phyloP scores from a whole-genome alignment of 140 eudicot species.

The Oenanthe javanica region DNA sequence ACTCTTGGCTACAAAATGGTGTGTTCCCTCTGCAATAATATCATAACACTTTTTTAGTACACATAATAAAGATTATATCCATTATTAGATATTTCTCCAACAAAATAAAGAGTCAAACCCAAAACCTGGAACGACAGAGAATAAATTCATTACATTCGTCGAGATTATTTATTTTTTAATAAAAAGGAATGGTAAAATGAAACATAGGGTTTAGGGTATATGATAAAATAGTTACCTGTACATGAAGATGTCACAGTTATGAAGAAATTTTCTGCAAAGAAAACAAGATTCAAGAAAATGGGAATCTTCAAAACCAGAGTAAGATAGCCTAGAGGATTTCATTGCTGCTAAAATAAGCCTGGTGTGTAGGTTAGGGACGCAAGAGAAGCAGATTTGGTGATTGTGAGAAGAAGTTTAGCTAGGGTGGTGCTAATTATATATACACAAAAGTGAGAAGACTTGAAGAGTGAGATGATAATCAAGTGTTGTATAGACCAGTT shows the following conservation, averaged over 20 bases:
- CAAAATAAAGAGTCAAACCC: too few relatives aligned
- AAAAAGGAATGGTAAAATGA: too few relatives aligned
- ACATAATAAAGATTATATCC: too few relatives aligned
- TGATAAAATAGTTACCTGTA: slow-evolving; percentile 71
- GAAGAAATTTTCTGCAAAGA: slow-evolving; percentile 52
- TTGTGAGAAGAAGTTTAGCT: background rate
- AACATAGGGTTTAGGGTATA: too few relatives aligned
- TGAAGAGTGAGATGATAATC: background rate
- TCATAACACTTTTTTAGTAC: background rate
- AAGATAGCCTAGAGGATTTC: slow-evolving; percentile 18
- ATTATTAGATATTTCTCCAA: too few relatives aligned
- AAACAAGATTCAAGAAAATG: slow-evolving; percentile 77
- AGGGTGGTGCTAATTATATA: slow-evolving; percentile 8
- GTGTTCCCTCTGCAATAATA: slow-evolving; percentile 73
- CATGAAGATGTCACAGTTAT: slow-evolving; percentile 77
- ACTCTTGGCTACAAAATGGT: slow-evolving; percentile 94
- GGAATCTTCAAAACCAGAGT: slow-evolving; percentile 50
- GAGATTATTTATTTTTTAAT: too few relatives aligned
- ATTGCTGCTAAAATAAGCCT: slow-evolving; percentile 7
- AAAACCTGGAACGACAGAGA: too few relatives aligned
- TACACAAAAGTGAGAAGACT: background rate
- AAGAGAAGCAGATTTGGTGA: background rate
- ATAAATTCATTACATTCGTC: too few relatives aligned
- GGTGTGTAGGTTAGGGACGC: background rate
- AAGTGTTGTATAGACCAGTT: slow-evolving; percentile 19